Percentiles rank a stretch among this genome's conserved stretches.
Conservation (phyloP, 2,329 filamentous ascomycete genomes). For the Rhytidhysteron rufulum region DNA sequence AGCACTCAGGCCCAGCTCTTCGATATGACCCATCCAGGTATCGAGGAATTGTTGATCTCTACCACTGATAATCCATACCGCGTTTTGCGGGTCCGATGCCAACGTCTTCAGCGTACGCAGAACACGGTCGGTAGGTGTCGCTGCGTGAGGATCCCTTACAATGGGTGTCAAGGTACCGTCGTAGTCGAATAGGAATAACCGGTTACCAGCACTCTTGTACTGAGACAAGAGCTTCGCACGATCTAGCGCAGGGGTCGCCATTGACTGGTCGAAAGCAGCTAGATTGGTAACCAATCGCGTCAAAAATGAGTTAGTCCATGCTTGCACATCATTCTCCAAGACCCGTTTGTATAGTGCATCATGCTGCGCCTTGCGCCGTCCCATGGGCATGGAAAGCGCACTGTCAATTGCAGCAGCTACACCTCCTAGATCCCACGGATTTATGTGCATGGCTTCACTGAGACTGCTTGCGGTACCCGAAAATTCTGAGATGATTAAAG, state of each 20-base stretch:
- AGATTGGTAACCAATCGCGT: slow-evolving; percentile 76
- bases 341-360: slow-evolving; percentile 76
- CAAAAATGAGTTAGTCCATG: slow-evolving; percentile 79
- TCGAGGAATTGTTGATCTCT: slow-evolving; percentile 88
- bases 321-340: slow-evolving; percentile 77
- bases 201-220: slow-evolving; percentile 71
- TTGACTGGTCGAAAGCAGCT: slow-evolving; percentile 68
- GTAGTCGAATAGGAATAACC: slow-evolving; percentile 98
- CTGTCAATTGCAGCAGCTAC: slow-evolving; percentile 80
- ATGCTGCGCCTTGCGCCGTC: slow-evolving; percentile 67
- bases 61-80: slow-evolving; percentile 98
- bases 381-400: slow-evolving; percentile 71
- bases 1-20: slow-evolving; percentile 85
- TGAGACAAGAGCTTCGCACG: slow-evolving; percentile 65
- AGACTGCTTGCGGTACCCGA: slow-evolving; percentile 88
- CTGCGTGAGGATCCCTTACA: slow-evolving; percentile 83
- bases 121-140: slow-evolving; percentile 80
- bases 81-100: slow-evolving; percentile 74
- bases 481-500: slow-evolving; percentile 92
- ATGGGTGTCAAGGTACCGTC: slow-evolving; percentile 94
- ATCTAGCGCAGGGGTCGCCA: slow-evolving; percentile 79
- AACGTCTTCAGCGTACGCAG: slow-evolving; percentile 75
- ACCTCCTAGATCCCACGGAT: slow-evolving; percentile 86
- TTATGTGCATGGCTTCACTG: slow-evolving; percentile 86
- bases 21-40: slow-evolving; percentile 88